phyloP scores from a whole-genome alignment of 2,329 filamentous ascomycete genomes.

The Aspergillus pseudoglaucus region DNA sequence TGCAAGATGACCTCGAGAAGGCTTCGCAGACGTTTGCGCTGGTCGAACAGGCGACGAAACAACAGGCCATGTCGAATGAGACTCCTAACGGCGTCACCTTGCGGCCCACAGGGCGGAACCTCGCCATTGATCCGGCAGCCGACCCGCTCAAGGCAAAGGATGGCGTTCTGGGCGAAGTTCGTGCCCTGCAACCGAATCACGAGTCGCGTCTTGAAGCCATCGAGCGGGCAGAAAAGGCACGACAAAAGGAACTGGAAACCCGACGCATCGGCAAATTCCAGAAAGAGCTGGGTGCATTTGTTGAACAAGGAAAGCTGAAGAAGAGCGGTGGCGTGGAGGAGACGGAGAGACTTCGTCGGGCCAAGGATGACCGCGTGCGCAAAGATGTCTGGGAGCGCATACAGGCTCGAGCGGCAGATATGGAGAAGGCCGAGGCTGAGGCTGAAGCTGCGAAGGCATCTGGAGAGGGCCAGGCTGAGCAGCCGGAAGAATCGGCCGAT shows the following conservation, averaged over 20 bases:
- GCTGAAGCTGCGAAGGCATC: conserved; percentile 18
- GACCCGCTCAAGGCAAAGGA: conserved; percentile 84
- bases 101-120: conserved; percentile 47
- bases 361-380: conserved; percentile 79
- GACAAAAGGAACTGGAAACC: conserved; percentile 79
- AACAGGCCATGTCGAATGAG: conserved; percentile 70
- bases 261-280: conserved; percentile 70
- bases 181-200: conserved; percentile 89
- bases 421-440: conserved; percentile 32
- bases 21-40: conserved; percentile 87
- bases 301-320: conserved; percentile 85
- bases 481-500: conserved; percentile 6
- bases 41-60: conserved; percentile 96
- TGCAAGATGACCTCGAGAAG: conserved; percentile 93
- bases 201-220: conserved; percentile 90
- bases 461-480: conserved; percentile 9
- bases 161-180: conserved; percentile 83
- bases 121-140: conserved; percentile 45
- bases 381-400: conserved; percentile 62
- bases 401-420: conserved; percentile 46
- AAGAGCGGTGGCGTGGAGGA: conserved; percentile 95
- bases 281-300: conserved; percentile 77
- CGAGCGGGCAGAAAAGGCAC: conserved; percentile 86
- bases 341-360: conserved; percentile 73
- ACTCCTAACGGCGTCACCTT: conserved; percentile 32